phyloP scores from a whole-genome alignment of 208 protist species.

The Trypanosoma lewisi region DNA sequence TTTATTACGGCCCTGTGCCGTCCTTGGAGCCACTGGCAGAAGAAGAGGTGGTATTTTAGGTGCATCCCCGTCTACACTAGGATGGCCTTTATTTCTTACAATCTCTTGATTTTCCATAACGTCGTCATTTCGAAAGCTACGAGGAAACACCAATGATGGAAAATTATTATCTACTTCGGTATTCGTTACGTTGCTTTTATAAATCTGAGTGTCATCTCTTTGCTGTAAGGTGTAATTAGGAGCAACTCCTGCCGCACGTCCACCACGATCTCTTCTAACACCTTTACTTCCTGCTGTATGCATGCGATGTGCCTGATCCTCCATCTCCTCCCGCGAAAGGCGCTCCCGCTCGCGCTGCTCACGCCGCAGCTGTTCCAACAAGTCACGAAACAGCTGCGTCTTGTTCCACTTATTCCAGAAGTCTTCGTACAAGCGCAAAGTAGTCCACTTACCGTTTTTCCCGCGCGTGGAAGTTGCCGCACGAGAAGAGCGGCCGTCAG shows the following conservation, averaged over 20 bases:
- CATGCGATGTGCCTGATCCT: slow-evolving; percentile 4
- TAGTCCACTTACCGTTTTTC: neutral
- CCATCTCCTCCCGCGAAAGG: slow-evolving; percentile 11
- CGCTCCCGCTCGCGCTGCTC: slow-evolving; percentile 18
- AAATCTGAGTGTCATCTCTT: neutral
- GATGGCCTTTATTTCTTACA: neutral
- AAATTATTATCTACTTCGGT: neutral
- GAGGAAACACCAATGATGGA: neutral
- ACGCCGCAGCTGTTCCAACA: slow-evolving; percentile 4
- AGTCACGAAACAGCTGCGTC: slow-evolving; percentile 13
- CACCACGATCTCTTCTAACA: neutral
- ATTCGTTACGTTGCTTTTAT: neutral
- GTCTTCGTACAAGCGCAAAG: slow-evolving; percentile 7
- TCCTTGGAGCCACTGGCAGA: neutral
- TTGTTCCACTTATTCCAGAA: slow-evolving; percentile 11
- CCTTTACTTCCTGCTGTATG: neutral
- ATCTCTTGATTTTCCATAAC: neutral
- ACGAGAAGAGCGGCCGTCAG: neutral
- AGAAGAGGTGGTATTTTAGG: neutral
- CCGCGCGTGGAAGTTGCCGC: no score
- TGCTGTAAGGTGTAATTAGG: slow-evolving; percentile 11
- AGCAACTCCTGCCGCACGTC: slow-evolving; percentile 7
- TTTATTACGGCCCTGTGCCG: neutral
- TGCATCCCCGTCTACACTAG: neutral
- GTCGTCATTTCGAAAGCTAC: neutral